Evolutionary conservation across 78 protist species (phyloP).

Genomic region (Emiliania huxleyi): DNA sequence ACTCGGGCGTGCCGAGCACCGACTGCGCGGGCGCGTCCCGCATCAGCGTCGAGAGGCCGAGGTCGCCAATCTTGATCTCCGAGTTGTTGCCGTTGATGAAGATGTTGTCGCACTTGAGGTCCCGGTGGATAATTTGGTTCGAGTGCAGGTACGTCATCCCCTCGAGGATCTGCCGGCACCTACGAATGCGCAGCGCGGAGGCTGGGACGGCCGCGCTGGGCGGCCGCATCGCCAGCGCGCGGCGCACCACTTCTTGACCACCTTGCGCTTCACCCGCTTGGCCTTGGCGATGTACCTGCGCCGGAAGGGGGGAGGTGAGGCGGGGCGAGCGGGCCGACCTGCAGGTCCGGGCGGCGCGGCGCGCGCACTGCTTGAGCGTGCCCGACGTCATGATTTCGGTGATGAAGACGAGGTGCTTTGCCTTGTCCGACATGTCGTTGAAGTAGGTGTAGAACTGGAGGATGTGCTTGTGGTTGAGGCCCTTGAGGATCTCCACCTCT

Average conservation of each 20-base stretch:
- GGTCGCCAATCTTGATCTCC: conserved; percentile 88
- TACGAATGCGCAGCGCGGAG: conserved; percentile 27
- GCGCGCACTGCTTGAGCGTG: conserved; percentile 62
- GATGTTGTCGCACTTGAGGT: conserved; percentile 94
- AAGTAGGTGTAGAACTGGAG: conserved; percentile 58
- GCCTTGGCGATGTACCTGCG: conserved; percentile 21
- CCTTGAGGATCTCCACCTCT: conserved; percentile 63
- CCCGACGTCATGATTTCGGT: conserved; percentile 91
- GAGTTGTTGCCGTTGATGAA: conserved; percentile 86
- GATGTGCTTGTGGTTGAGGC: conserved; percentile 67
- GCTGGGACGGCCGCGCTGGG: too few relatives aligned
- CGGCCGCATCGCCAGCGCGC: too few relatives aligned
- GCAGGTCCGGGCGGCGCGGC: too few relatives aligned
- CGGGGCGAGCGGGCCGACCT: too few relatives aligned
- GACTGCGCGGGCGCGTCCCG: background rate
- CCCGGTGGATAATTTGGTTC: conserved; percentile 85
- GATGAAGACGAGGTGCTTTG: conserved; percentile 61
- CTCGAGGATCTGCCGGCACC: conserved; percentile 76
- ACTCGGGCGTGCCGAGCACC: conserved; percentile 85
- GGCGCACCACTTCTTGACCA: conserved; percentile 44
- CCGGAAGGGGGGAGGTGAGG: background rate
- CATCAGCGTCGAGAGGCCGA: conserved; percentile 78
- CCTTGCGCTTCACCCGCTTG: conserved; percentile 38
- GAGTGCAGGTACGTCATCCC: conserved; percentile 84
- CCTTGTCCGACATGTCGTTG: conserved; percentile 12